Base-by-base conservation (phyloP, 2,329 filamentous ascomycete species). In the Talaromyces pinophilus region DNA sequence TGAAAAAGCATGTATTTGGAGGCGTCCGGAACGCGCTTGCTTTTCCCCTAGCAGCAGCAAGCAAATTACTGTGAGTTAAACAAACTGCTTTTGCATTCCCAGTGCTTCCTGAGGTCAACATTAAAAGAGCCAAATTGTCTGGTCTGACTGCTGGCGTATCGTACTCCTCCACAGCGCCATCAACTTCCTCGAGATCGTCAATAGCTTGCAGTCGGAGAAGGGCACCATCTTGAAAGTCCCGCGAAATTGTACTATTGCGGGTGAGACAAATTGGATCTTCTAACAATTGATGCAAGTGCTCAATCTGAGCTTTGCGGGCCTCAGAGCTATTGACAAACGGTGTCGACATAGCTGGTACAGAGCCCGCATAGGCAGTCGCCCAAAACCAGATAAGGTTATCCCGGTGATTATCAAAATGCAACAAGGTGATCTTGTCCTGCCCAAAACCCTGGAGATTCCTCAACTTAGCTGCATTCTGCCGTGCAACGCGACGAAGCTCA, bases 91-190 rank as follows among this genome's bases (percentile, higher is more conserved):
- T 86, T 2, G 82, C 75, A 63, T 80, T 78, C 3, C 83, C 83
- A 8, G 81, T 83, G 65, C 78, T 82, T 4, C 84, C 83, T 1
- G 83, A 85, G 1, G 84, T 85, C 8, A 86, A 73, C 80, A 85
- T 83, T 2, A 84, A 72, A 1, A 76, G 71, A 5, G 78, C 78
- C 0, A 60, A 30, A 38, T 52, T 40, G 22, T 35, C 22, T 52
- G 33, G 28, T 50, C 42, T 22, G 38, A 25, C 33, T 35, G 6
- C 46, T 28, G 42, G 15, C 33, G 19, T n/a, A 15, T 62, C 13
- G 7, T 28, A 48, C 46, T 48, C 46, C 46, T 48, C 46, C 19
- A 25, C 10, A 25, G 8, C 46, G 19, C 25, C 46, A 25, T n/a
- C 10, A 13, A 25, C 7, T 48, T 48, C 46, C 46, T 48, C 46